These are phyloP conservation scores for Fusarium sambucinum DNA, from an alignment of 2,329 filamentous ascomycete species.

Conservation along the genomic window DNA sequence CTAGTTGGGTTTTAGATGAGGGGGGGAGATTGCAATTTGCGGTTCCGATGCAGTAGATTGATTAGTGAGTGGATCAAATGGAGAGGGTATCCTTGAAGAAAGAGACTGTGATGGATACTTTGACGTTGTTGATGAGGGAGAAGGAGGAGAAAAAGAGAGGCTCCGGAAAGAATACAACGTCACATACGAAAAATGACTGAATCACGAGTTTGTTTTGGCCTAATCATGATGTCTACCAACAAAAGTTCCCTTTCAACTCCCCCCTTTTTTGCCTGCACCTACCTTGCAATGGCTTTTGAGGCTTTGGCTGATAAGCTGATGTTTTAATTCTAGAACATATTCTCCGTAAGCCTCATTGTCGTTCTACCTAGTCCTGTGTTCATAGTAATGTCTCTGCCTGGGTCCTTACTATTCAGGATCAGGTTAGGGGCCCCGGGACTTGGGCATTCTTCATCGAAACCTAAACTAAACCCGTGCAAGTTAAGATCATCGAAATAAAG, in stretches of 20 bases:
- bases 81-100: neutral
- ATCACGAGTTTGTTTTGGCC: neutral
- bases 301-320: neutral
- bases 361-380: neutral
- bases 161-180: conserved; percentile 1
- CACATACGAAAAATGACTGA: conserved; percentile 1
- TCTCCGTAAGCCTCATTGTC: neutral
- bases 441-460: conserved; percentile 29
- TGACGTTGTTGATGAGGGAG: neutral
- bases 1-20: neutral
- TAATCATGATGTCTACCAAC: neutral
- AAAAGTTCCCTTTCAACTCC: neutral
- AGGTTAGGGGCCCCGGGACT: neutral
- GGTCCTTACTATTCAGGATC: neutral
- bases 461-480: conserved; percentile 14
- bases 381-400: neutral
- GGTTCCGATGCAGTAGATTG: conserved; percentile 1
- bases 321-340: neutral
- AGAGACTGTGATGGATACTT: neutral
- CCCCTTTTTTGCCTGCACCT: neutral
- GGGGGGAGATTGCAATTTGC: conserved; percentile 3
- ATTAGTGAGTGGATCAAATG: conserved; percentile 5
- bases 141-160: neutral
- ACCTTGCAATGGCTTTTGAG: neutral
- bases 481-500: conserved; percentile 35